These are phyloP conservation scores for Firmiana major DNA, from an alignment of 345 rosid genomes.

Conservation along the genomic window DNA sequence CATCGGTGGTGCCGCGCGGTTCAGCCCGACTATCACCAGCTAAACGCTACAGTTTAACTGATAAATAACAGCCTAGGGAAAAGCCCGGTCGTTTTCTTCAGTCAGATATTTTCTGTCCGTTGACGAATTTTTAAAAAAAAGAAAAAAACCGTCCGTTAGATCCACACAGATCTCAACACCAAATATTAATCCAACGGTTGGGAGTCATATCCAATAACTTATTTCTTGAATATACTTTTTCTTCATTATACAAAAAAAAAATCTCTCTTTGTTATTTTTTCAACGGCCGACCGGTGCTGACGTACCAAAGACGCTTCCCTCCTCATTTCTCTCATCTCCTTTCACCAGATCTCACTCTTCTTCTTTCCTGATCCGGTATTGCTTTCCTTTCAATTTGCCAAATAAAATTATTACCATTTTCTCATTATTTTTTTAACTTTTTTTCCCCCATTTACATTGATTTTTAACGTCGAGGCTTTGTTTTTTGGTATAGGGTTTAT, in stretches of 20 bases:
- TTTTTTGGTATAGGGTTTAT: conserved; percentile 4
- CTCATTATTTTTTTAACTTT: not conserved
- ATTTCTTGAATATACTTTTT: not conserved
- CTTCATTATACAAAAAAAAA: not conserved
- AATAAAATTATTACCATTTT: not conserved
- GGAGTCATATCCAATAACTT: not conserved
- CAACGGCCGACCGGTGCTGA: conserved; percentile 52
- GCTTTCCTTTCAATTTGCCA: conserved; percentile 4
- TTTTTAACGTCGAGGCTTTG: conserved; percentile 1
- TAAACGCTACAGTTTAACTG: not conserved
- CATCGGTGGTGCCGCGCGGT: too few species aligned
- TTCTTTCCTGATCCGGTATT: conserved; percentile 34
- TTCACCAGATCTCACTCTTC: conserved; percentile 29
- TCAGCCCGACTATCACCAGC: not conserved
- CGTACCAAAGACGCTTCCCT: conserved; percentile 31
- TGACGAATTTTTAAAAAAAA: not conserved
- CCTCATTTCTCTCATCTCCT: conserved; percentile 22
- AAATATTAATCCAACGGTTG: conserved; percentile 15
- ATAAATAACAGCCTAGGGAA: too few species aligned
- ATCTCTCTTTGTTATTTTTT: not conserved
- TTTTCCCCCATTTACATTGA: not conserved
- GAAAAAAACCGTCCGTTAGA: not conserved
- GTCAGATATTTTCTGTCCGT: not conserved
- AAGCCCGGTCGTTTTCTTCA: not conserved
- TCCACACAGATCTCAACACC: not conserved